Percentiles rank a stretch among this genome's conserved stretches.
phyloP scores from a whole-genome alignment of 371 early-diverging fungal species.

The Actinomucor elegans region DNA sequence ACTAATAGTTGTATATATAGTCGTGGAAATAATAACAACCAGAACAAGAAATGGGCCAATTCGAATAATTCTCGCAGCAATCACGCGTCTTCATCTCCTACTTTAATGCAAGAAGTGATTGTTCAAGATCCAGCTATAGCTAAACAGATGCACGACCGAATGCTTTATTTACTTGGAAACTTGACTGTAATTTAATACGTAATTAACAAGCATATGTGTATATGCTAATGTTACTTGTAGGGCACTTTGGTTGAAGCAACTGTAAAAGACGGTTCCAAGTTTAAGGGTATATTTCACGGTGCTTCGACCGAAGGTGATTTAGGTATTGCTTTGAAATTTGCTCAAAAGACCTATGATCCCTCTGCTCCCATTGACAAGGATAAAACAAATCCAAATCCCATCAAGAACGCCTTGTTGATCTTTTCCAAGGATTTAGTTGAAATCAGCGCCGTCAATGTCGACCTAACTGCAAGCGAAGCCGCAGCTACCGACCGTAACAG shows the following conservation, averaged over 20 bases:
- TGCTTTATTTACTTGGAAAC: slow-evolving; percentile 72
- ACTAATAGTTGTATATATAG: slow-evolving; percentile 10
- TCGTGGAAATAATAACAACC: slow-evolving; percentile 25
- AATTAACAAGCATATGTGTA: too few species aligned
- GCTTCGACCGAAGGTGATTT: slow-evolving; percentile 74
- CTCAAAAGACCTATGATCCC: slow-evolving; percentile 46
- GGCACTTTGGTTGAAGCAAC: slow-evolving; percentile 76
- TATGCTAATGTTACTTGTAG: too few species aligned
- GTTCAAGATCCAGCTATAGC: slow-evolving; percentile 22
- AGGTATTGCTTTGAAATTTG: slow-evolving; percentile 74
- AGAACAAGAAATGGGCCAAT: slow-evolving; percentile 33
- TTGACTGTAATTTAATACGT: slow-evolving; percentile 59
- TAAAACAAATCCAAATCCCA: slow-evolving; percentile 51
- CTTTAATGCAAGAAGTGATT: background rate
- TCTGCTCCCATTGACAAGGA: slow-evolving; percentile 26
- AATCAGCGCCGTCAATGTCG: slow-evolving; percentile 57
- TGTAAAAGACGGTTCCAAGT: slow-evolving; percentile 65
- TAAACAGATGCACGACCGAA: slow-evolving; percentile 69
- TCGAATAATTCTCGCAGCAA: slow-evolving; percentile 11
- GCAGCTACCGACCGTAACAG: slow-evolving; percentile 45
- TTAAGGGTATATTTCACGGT: slow-evolving; percentile 79
- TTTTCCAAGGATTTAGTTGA: slow-evolving; percentile 70
- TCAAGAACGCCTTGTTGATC: slow-evolving; percentile 59
- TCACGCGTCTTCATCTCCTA: slow-evolving; percentile 11
- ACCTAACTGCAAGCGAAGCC: slow-evolving; percentile 36